Evolutionary conservation across 139 green algal species (phyloP), one percentile per base, ranked within the genome.

Genomic region (Edaphochlamys debaryana): DNA sequence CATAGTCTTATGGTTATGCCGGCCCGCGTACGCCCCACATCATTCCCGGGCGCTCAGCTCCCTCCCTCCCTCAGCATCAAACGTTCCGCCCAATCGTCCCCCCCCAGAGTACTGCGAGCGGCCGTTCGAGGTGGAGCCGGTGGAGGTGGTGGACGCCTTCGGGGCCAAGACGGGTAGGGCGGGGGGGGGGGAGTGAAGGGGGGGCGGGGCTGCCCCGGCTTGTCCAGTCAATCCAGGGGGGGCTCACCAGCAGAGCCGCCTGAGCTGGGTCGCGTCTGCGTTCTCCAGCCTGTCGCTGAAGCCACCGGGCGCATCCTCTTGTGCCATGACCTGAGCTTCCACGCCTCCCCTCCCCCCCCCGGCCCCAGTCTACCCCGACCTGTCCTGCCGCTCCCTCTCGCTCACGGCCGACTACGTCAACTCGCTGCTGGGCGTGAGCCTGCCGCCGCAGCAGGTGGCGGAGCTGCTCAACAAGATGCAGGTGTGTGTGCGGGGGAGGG

Each of bases 81-180:
- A n/a, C n/a, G n/a, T n/a, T n/a, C n/a, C n/a, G n/a, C n/a, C n/a
- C n/a, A n/a, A n/a, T n/a, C n/a, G n/a, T n/a, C n/a, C n/a, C n/a
- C n/a, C n/a, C n/a, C n/a, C n/a, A 0, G 89, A 99, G 92, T 99
- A 98, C 89, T 98, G 94, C 88, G 41, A 73, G n/a, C 67, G 38
- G 32, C 93, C 94, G 9, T 99, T 98, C 85, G 87, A 94, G 81
- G 88, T 99, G 60, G 97, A 99, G 92, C 96, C 96, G 0, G 97
- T 99, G 32, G 91, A 98, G 79, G 97, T 99, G 25, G 86, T 95
- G 19, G 93, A 98, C 84, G 88, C 92, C 6, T 90, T 95, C 38
- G 94, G 95, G 22, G 23, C 93, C 86, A 71, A 29, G 67, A 81
- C 60, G 40, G 80, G 80, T 87, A 50, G 25, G 82, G 22, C 4